Evolutionary conservation across 192 early-diverging fungal genomes (phyloP).

Genomic region (Coemansia sp.): DNA sequence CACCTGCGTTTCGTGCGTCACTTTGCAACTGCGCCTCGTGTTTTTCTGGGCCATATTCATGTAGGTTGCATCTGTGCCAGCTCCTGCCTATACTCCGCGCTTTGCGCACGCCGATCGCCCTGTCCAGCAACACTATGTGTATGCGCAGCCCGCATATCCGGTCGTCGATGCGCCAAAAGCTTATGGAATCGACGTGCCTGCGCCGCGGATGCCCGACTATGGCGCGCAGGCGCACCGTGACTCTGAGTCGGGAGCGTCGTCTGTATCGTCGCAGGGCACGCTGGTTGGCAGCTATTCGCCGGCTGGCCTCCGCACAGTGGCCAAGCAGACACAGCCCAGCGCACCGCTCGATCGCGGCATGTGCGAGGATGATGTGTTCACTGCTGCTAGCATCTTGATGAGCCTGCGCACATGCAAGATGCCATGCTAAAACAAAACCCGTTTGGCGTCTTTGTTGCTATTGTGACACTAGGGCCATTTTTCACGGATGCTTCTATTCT

Average conservation of each 20-base stretch:
- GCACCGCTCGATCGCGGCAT: neutral
- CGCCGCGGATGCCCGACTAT: constrained; percentile 5
- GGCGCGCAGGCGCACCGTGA: constrained; percentile 28
- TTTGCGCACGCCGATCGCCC: constrained; percentile 13
- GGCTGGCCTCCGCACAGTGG: neutral
- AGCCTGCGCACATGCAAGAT: constrained; percentile 50
- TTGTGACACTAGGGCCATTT: neutral
- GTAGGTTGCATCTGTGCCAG: constrained; percentile 8
- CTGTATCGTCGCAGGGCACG: constrained; percentile 44
- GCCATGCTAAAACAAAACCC: constrained; percentile 26
- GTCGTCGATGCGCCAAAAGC: constrained; percentile 13
- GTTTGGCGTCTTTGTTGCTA: neutral
- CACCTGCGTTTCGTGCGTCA: neutral
- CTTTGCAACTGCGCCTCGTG: neutral
- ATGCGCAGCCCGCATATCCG: constrained; percentile 8
- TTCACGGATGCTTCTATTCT: neutral
- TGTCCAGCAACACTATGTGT: constrained; percentile 4
- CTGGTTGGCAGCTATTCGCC: constrained; percentile 34
- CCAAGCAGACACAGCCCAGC: constrained; percentile 9
- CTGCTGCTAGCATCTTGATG: constrained; percentile 54
- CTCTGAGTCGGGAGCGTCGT: constrained; percentile 37
- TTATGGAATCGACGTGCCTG: constrained; percentile 37
- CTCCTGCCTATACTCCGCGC: neutral
- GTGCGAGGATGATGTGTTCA: constrained; percentile 46
- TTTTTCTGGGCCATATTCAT: constrained; percentile 4